Conservation (phyloP, 1,284 basidiomycete genomes). For the Vanrija humicola region DNA sequence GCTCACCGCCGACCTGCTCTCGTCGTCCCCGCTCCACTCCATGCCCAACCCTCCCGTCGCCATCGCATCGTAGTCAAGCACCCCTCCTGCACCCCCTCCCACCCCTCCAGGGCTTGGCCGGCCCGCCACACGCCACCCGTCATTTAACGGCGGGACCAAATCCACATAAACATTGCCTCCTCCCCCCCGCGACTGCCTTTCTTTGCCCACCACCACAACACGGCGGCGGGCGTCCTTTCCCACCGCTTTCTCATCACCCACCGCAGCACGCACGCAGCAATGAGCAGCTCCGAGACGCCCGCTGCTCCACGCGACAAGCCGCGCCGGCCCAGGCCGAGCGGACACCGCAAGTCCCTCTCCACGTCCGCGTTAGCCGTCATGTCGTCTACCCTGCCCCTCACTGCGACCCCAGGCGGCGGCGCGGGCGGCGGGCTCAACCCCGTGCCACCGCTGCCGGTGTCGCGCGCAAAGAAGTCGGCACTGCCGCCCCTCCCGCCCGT, state of each 20-base stretch:
- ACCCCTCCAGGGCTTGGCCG: too few species aligned
- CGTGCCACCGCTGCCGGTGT: neutral
- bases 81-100: too few species aligned
- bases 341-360: constrained; percentile 39
- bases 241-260: neutral
- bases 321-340: neutral
- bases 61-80: too few species aligned
- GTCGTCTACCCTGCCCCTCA: neutral
- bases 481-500: too few species aligned
- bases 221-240: neutral
- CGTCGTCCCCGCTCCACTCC: too few species aligned
- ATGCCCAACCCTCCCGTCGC: too few species aligned
- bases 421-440: too few species aligned
- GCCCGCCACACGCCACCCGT: too few species aligned
- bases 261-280: neutral
- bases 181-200: neutral
- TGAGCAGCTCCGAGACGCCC: neutral
- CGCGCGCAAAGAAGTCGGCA: neutral
- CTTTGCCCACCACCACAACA: neutral
- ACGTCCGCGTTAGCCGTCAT: constrained; percentile 31
- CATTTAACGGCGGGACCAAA: neutral
- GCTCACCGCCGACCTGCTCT: too few species aligned
- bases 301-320: neutral
- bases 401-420: too few species aligned
- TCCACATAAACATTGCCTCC: neutral